phyloP scores from a whole-genome alignment of 2,329 filamentous ascomycete species.

The Aspergillus carbonarius region DNA sequence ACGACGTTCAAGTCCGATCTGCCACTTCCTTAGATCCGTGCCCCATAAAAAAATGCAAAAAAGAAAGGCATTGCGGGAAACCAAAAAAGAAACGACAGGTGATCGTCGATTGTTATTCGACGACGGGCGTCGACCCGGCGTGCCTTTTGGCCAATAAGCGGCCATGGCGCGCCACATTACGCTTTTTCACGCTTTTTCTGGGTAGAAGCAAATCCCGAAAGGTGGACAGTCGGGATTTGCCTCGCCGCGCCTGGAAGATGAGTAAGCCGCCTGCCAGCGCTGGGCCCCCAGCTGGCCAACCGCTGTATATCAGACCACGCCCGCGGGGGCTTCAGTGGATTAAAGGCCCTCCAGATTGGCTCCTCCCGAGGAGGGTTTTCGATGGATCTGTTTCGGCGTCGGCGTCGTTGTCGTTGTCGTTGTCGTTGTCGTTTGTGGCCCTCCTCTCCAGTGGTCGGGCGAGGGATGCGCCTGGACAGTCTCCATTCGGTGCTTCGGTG shows the following conservation, averaged over 20 bases:
- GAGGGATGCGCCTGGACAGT: not conserved
- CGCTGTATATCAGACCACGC: constrained; percentile 32
- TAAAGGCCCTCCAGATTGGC: constrained; percentile 10
- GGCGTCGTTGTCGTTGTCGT: not conserved
- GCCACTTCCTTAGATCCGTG: not conserved
- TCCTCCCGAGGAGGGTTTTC: not conserved
- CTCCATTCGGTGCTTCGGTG: constrained; percentile 1
- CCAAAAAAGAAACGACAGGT: not conserved
- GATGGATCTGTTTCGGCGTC: not conserved
- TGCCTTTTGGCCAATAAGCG: constrained; percentile 1
- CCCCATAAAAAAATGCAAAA: not conserved
- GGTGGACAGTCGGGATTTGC: constrained; percentile 36
- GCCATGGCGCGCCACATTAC: not conserved
- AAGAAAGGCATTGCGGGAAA: not conserved
- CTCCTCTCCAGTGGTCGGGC: too few relatives aligned
- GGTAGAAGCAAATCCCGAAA: constrained; percentile 33
- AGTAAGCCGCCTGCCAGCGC: constrained; percentile 25
- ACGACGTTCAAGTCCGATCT: not conserved
- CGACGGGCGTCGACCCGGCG: not conserved
- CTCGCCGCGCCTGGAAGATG: constrained; percentile 23
- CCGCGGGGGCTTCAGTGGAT: constrained; percentile 15
- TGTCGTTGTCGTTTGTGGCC: not conserved
- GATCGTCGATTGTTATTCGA: not conserved
- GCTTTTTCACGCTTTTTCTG: not conserved
- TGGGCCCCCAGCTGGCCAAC: too few relatives aligned